These are phyloP conservation scores for Daldinia sp. DNA, from an alignment of 2,329 filamentous ascomycete genomes.

Conservation along the genomic window DNA sequence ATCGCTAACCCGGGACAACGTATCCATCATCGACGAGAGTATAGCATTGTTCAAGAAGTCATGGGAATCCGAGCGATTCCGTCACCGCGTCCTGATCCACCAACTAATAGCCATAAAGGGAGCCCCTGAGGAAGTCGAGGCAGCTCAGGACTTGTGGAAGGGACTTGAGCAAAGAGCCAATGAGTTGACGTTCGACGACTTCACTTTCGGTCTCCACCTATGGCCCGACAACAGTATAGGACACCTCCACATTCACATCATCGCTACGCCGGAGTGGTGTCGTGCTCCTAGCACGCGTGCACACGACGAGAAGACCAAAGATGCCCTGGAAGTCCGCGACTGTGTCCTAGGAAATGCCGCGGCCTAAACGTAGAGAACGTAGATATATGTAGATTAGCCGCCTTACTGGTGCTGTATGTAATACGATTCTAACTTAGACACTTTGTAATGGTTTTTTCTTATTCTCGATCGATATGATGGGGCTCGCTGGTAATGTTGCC, in stretches of 20 bases:
- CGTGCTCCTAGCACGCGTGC: constrained; percentile 22
- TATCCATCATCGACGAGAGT: constrained; percentile 34
- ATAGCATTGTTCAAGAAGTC: constrained; percentile 19
- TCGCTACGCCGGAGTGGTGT: constrained; percentile 14
- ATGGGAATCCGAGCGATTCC: constrained; percentile 18
- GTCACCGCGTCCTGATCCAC: constrained; percentile 13
- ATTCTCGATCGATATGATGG: neutral
- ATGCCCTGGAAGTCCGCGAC: constrained; percentile 29
- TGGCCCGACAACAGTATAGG: constrained; percentile 30
- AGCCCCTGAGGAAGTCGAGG: too few relatives aligned
- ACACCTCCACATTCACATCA: constrained; percentile 36
- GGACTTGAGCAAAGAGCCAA: constrained; percentile 17
- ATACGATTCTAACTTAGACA: neutral
- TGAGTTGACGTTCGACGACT: constrained; percentile 25
- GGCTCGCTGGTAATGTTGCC: neutral
- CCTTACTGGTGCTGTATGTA: neutral
- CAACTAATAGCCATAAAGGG: too few relatives aligned
- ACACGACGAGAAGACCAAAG: constrained; percentile 36
- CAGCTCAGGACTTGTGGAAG: too few relatives aligned
- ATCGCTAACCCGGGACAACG: constrained; percentile 14
- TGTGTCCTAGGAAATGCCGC: constrained; percentile 1
- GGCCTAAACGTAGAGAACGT: neutral
- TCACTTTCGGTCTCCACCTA: constrained; percentile 19
- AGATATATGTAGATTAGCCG: neutral
- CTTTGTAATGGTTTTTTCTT: neutral